Base-by-base conservation (phyloP, 805 yeast genomes). In the Pichia nanzhaoensis region DNA sequence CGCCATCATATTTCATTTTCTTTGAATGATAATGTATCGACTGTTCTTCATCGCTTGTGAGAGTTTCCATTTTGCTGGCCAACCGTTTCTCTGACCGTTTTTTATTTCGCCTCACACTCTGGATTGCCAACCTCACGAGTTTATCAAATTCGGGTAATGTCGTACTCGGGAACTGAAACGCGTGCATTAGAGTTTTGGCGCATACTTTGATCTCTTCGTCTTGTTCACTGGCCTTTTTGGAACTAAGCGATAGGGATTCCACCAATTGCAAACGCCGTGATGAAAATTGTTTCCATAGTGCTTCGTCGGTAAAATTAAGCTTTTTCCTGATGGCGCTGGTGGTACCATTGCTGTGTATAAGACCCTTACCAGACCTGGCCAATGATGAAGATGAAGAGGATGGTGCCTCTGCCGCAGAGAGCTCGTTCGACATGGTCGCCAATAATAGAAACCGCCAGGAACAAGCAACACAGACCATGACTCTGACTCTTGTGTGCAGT, bases 91-190 rank as follows among this genome's bases (percentile, higher is more conserved):
- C 68, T 7, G 78, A 75, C 51, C 95, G 64, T 58, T 83, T 86
- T 48, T 95, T 73, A 61, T 91, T 91, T 52, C 99, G 70, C 50
- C 98, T 69, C 1, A 86, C 97, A 42, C 95, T 82, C 64, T 91
- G 99, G 22, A 91, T 82, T 1, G 96, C 98, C 9, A 96, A 95
- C 32, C 95, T 70, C 0, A 93, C 97, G 31, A 91, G 71, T 60
- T 83, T 85, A 62, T 89, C 95, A 60, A 91, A 91, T 52, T 93
- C 98, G 1, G 69, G 63, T 22, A 79, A 65, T 13, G 78, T 71
- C 5, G 71, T 73, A 2, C 64, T 65, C 2, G 82, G 75, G 59
- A 80, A 90, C 5, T 79, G 77, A 56, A 87, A 93, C 65, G 93
- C 99, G 2, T 72, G 68, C 55, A 95, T 69, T 38, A 91, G 68